Base-by-base conservation (phyloP, 768 basidiomycete genomes). In the Tephrocybe sp. region DNA sequence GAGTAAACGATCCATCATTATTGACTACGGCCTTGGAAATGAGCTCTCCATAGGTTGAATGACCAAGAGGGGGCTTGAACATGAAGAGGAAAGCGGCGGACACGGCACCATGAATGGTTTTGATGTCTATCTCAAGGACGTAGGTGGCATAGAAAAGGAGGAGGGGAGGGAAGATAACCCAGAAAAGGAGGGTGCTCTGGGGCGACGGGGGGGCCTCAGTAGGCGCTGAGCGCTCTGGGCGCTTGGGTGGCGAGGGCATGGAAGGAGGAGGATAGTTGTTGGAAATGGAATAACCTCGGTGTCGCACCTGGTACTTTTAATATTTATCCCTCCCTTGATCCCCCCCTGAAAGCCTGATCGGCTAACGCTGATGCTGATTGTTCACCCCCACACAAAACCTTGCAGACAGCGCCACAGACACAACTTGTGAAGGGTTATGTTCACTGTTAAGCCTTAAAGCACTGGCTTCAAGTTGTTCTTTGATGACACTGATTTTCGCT, bases 1-100 rank as follows among this genome's bases (percentile, higher is more conserved):
- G 66, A 35, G 65, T 67, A 55, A 74, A 78, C 5, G 71, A 64
- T 19, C 10, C 13, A 14, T 22, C 30, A 23, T 54, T 36, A 11
- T 38, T 51, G n/a, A 31, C 22, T 19, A 26, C 23, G 19, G 20
- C 14, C 32, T 51, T 17, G 17, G 23, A 16, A 14, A 51, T 17
- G 19, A 55, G 46, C 17, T 56, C 44, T 26, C 30, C 52, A 14
- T 49, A 52, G 16, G 40, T 51, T 19, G 36, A 35, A 30, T 43
- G 45, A n/a, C 52, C 49, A 11, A 55, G 22, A 20, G 56, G 49
- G 23, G 58, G 55, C 45, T 60, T 56, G 19, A 57, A 49, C 8
- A 52, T 39, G 34, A 23, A 45, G 35, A 50, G 54, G 42, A 55
- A 53, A 26, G 35, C 40, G 5, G 35, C 48, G 7, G 47, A 36